These are phyloP conservation scores for Cardamine occulta DNA, from an alignment of 345 rosid species.

Conservation along the genomic window DNA sequence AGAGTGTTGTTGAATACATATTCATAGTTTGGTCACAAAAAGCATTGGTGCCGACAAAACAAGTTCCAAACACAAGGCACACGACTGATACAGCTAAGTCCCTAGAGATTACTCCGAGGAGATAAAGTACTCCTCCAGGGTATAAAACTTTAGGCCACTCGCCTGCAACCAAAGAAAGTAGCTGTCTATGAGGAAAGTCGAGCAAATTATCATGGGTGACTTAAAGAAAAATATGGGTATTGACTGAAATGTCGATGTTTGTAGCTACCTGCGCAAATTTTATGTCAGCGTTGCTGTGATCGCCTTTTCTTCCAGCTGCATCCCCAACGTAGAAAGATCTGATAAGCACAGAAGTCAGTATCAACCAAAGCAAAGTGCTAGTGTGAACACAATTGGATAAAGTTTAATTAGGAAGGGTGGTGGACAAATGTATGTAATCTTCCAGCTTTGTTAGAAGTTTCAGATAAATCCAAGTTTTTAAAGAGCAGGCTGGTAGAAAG, in stretches of 20 bases:
- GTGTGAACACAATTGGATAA: not conserved
- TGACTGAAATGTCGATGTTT: conserved; percentile 11
- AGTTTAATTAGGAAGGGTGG: not conserved
- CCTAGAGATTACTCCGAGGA: conserved; percentile 23
- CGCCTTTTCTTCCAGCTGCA: conserved; percentile 84
- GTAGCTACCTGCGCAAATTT: conserved; percentile 78
- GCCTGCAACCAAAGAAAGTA: conserved; percentile 55
- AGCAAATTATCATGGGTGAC: not conserved
- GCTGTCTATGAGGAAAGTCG: conserved; percentile 9
- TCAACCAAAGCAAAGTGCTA: conserved; percentile 16
- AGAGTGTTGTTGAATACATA: conserved; percentile 1
- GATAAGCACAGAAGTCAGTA: conserved; percentile 17
- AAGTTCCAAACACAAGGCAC: not conserved
- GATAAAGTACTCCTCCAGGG: conserved; percentile 77
- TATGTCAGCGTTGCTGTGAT: conserved; percentile 88
- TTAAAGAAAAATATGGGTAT: not conserved
- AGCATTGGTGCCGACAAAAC: not conserved
- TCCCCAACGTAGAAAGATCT: conserved; percentile 98
- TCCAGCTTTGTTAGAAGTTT: conserved; percentile 17
- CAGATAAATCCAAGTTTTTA: conserved; percentile 7
- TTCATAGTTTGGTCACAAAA: conserved; percentile 11
- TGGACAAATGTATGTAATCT: not conserved
- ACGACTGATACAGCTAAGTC: conserved; percentile 15
- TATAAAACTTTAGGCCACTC: conserved; percentile 67
- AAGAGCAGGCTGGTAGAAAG: conserved; percentile 31